These are phyloP conservation scores for Euphorbia lathyris DNA, from an alignment of 345 rosid species.

Conservation along the genomic window DNA sequence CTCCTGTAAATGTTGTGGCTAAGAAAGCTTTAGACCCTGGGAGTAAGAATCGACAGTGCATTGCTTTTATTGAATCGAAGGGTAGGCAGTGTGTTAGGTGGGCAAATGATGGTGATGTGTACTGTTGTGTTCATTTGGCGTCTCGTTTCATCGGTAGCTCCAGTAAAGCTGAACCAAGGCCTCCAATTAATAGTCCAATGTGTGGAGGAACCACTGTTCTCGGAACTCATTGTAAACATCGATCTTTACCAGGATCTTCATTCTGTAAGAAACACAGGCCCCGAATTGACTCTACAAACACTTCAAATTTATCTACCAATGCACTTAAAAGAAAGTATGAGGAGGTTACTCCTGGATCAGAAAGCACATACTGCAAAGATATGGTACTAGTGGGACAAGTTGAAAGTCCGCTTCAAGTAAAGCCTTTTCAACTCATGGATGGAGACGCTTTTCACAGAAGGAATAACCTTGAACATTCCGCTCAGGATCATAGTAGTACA, in stretches of 20 bases:
- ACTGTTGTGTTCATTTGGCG: conserved; percentile 97
- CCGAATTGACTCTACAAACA: conserved; percentile 33
- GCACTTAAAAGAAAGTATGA: conserved; percentile 52
- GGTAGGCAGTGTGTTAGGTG: conserved; percentile 98
- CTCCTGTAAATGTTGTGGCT: conserved; percentile 32
- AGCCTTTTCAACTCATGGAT: conserved; percentile 39
- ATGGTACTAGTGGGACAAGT: conserved; percentile 43
- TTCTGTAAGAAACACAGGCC: conserved; percentile 94
- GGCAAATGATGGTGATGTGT: conserved; percentile 96
- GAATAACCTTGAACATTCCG: conserved; percentile 38
- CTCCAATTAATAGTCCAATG: conserved; percentile 55
- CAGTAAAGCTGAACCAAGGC: conserved; percentile 49
- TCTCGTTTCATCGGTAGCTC: conserved; percentile 79
- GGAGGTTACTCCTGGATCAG: conserved; percentile 40
- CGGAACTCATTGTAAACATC: conserved; percentile 93
- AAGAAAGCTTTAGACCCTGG: conserved; percentile 50
- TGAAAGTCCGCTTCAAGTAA: conserved; percentile 42
- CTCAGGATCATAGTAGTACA: conserved; percentile 38
- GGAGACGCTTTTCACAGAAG: conserved; percentile 33
- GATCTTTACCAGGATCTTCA: conserved; percentile 72
- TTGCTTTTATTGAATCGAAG: conserved; percentile 87
- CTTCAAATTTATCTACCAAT: conserved; percentile 29
- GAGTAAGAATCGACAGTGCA: conserved; percentile 75
- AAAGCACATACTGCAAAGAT: conserved; percentile 43
- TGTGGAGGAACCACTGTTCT: conserved; percentile 96